A percentile compares a stretch with the other conserved stretches of the same genome.
Evolutionary conservation across 495 filamentous ascomycete genomes (phyloP).

Genomic region (Terfezia claveryi): DNA sequence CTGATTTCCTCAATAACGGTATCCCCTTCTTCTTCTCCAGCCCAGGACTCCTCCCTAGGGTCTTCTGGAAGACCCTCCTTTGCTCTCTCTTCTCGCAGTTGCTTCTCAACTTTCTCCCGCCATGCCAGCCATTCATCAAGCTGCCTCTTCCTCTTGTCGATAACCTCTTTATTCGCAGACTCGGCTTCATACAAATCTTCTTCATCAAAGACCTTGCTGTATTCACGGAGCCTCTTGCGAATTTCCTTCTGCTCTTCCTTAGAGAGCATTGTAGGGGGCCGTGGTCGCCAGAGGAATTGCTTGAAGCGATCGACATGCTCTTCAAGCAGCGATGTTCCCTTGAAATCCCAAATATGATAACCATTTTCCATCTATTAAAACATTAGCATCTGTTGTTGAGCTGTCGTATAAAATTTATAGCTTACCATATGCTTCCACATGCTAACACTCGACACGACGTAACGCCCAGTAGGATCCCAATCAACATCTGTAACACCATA

Average conservation of each 20-base stretch:
- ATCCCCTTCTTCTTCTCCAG: constrained; percentile 44
- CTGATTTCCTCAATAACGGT: constrained; percentile 88
- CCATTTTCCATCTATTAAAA: constrained; percentile 79
- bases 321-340: constrained; percentile 69
- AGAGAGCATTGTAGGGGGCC: constrained; percentile 65
- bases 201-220: constrained; percentile 81
- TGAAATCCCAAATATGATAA: constrained; percentile 94
- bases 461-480: constrained; percentile 92
- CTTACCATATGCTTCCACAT: constrained; percentile 88
- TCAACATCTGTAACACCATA: constrained; percentile 95
- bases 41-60: constrained; percentile 25
- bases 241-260: constrained; percentile 92
- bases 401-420: constrained; percentile 1
- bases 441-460: constrained; percentile 74
- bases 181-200: constrained; percentile 80
- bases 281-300: constrained; percentile 84
- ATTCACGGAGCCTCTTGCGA: constrained; percentile 95
- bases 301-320: constrained; percentile 93
- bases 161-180: constrained; percentile 76
- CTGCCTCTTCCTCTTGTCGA: constrained; percentile 62
- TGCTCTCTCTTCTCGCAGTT: constrained; percentile 48
- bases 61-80: constrained; percentile 43
- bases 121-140: constrained; percentile 82
- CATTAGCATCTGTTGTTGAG: constrained; percentile 20
- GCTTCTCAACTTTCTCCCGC: constrained; percentile 50